Percentiles rank a stretch among this genome's conserved stretches.
Conservation (phyloP, 345 rosid genomes). For the Salix koriyanagi region DNA sequence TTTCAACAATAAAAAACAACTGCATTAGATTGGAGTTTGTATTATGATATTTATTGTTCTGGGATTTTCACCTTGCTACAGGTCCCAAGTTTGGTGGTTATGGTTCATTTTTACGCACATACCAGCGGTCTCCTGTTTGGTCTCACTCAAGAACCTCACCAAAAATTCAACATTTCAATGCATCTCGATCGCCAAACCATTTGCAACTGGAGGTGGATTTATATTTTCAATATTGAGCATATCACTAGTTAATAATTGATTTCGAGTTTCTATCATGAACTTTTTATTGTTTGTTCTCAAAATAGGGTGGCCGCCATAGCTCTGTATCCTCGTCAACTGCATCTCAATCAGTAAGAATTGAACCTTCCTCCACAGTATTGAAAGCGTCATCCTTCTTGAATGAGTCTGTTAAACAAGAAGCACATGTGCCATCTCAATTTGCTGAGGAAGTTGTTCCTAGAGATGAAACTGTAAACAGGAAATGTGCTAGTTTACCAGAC, state of each 20-base stretch:
- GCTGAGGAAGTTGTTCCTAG: conserved; percentile 36
- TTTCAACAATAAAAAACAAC: conserved; percentile 17
- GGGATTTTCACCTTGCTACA: conserved; percentile 36
- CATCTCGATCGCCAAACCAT: conserved; percentile 56
- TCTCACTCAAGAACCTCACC: conserved; percentile 57
- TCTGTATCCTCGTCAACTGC: conserved; percentile 36
- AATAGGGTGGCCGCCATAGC: conserved; percentile 48
- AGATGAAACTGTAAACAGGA: conserved; percentile 32
- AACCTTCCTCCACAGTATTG: conserved; percentile 35
- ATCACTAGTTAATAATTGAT: not conserved
- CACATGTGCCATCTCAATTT: conserved; percentile 28
- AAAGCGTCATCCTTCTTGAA: conserved; percentile 34
- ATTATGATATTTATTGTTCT: conserved; percentile 22
- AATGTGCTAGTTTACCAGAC: conserved; percentile 42
- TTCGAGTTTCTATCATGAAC: conserved; percentile 13
- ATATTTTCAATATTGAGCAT: not conserved
- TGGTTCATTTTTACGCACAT: conserved; percentile 87
- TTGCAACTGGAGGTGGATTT: conserved; percentile 59
- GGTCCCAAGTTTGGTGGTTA: conserved; percentile 96
- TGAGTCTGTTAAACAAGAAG: conserved; percentile 42
- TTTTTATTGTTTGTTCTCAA: conserved; percentile 18
- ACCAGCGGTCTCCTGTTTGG: conserved; percentile 72
- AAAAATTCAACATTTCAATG: conserved; percentile 41
- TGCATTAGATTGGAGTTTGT: conserved; percentile 25
- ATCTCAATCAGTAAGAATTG: conserved; percentile 41